phyloP scores from a whole-genome alignment of 2,329 filamentous ascomycete species.

The Harringtonia lauricola region DNA sequence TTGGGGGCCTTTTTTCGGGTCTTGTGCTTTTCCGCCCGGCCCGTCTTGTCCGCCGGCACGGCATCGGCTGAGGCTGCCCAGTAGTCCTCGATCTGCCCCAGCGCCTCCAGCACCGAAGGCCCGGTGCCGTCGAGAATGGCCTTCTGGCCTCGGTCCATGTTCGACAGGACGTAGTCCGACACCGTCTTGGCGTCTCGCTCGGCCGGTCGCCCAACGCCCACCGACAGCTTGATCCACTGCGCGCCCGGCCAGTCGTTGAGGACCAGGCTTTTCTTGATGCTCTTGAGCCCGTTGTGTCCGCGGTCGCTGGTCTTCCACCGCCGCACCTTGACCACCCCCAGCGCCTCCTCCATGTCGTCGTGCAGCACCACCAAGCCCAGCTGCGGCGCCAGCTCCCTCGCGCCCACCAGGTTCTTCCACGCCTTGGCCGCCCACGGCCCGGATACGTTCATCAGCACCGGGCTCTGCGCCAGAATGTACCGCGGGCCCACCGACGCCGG shows the following conservation, averaged over 20 bases:
- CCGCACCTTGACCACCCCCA: conserved; percentile 57
- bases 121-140: conserved; percentile 40
- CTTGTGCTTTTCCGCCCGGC: too few relatives aligned
- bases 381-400: too few relatives aligned
- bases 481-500: conserved; percentile 35
- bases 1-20: too few relatives aligned
- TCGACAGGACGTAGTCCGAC: conserved; percentile 64
- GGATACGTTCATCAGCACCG: conserved; percentile 73
- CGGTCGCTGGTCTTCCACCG: conserved; percentile 52
- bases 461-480: conserved; percentile 63
- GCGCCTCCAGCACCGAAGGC: conserved; percentile 36
- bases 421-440: conserved; percentile 59
- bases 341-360: conserved; percentile 69
- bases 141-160: conserved; percentile 46
- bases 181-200: conserved; percentile 58
- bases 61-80: too few relatives aligned
- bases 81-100: conserved; percentile 32
- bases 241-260: conserved; percentile 27
- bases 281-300: conserved; percentile 69
- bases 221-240: conserved; percentile 51
- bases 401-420: conserved; percentile 42
- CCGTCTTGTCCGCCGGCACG: too few relatives aligned
- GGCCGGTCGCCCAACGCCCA: conserved; percentile 79
- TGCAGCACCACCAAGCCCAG: conserved; percentile 70
- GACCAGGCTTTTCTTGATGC: conserved; percentile 41